Base-by-base conservation (phyloP, 2,329 filamentous ascomycete species). In the Diplodia mutila region DNA sequence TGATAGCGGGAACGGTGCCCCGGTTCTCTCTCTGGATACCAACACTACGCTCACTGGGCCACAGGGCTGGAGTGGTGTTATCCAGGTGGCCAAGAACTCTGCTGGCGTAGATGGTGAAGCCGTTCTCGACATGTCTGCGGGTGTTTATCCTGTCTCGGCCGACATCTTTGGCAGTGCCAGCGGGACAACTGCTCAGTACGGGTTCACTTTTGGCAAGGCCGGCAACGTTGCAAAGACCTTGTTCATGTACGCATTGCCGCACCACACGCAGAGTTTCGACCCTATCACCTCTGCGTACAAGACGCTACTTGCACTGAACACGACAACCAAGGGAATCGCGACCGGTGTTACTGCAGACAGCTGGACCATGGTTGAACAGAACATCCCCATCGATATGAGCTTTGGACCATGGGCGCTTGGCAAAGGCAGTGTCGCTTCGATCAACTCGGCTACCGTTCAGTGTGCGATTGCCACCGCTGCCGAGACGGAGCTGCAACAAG, bases 211-310 rank as follows among this genome's bases (percentile, higher is more conserved):
- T 83, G 79, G 81, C 23, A 95, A 92, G 74, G 85, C 81, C 0
- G 95, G 94, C 6, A 82, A 90, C 34, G 52, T 68, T 16, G 70
- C 70, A 42, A 82, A 86, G 42, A 85, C 83, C 2, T 82, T 97
- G 53, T 83, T 95, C 70, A 96, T 97, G 91, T 98, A 91, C 76
- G 93, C 93, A 21, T 82, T 99, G 63, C 93, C 94, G 48, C 95
- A 99, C 78, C 95, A 98, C 70, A 77, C 92, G 1, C 83, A 89
- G 51, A 92, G 92, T 0, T 95, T 98, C 71, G 87, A 92, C 71
- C 71, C 77, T 2, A 77, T 78, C 4, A 89, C 87, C 2, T 80
- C 80, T 12, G 80, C 83, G 39, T 83, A 83, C 16, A 74, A 83
- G 53, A 86, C 81, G 8, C 75, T 82, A 16, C 78, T 96, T 8